Conservation (phyloP, 164 flowering plant genomes). For the Berberis vulgaris region DNA sequence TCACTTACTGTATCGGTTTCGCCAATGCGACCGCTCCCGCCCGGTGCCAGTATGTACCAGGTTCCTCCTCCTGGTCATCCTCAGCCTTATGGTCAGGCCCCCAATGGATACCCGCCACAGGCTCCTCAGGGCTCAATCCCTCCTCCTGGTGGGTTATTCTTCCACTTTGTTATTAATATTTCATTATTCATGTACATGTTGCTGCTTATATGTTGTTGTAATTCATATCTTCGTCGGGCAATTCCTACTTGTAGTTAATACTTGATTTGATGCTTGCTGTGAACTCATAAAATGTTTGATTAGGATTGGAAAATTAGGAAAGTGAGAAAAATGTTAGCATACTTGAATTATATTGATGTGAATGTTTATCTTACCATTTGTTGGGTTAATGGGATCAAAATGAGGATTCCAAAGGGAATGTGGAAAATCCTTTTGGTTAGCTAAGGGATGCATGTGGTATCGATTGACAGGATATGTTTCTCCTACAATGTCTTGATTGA, state of each 20-base stretch:
- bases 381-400: slow-evolving; percentile 14
- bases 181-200: not conserved
- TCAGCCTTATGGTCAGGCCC: slow-evolving; percentile 21
- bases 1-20: not conserved
- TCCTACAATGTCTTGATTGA: slow-evolving; percentile 98
- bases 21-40: not conserved
- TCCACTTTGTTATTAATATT: not conserved
- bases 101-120: slow-evolving; percentile 46
- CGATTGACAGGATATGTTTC: slow-evolving; percentile 91
- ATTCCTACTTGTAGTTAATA: too few relatives aligned
- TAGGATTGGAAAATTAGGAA: too few relatives aligned
- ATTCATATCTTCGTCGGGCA: too few relatives aligned
- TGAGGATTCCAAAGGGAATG: slow-evolving; percentile 9
- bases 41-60: not conserved
- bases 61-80: not conserved
- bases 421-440: slow-evolving; percentile 34
- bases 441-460: slow-evolving; percentile 53
- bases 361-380: not conserved
- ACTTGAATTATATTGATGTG: not conserved
- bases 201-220: not conserved
- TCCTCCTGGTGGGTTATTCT: slow-evolving; percentile 77
- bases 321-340: too few relatives aligned
- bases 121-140: slow-evolving; percentile 44
- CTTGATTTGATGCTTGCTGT: too few relatives aligned
- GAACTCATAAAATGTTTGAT: too few relatives aligned